A percentile compares a stretch with the other conserved stretches of the same genome.
Evolutionary conservation across 192 early-diverging fungal species (phyloP).

Genomic region (Dimargaris xerosporica): DNA sequence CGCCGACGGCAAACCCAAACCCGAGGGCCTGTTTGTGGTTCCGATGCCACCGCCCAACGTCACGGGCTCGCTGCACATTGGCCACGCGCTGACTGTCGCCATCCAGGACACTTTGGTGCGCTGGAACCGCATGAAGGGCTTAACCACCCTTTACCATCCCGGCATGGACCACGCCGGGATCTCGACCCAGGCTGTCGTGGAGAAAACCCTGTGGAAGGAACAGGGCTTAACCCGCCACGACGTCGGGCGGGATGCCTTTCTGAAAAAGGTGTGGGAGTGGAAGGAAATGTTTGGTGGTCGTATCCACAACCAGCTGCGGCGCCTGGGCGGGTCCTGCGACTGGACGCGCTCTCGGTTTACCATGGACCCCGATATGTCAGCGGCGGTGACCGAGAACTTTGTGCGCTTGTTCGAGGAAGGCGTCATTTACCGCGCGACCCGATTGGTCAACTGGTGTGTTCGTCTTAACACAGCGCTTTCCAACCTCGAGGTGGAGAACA

Average conservation of each 20-base stretch:
- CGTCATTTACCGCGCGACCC: conserved; percentile 88
- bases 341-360: conserved; percentile 89
- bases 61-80: conserved; percentile 89
- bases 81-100: conserved; percentile 83
- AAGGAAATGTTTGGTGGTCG: conserved; percentile 69
- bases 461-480: conserved; percentile 90
- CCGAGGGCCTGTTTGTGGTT: conserved; percentile 77
- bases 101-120: conserved; percentile 89
- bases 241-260: conserved; percentile 78
- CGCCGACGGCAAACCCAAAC: conserved; percentile 48
- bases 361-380: conserved; percentile 65
- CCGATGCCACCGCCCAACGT: conserved; percentile 97
- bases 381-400: conserved; percentile 88
- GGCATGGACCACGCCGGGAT: conserved; percentile 97
- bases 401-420: conserved; percentile 87
- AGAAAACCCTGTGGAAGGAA: conserved; percentile 86
- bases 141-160: conserved; percentile 85
- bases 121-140: conserved; percentile 97
- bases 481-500: conserved; percentile 91
- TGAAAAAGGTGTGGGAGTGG: conserved; percentile 89
- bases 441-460: conserved; percentile 98
- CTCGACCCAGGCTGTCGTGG: conserved; percentile 92
- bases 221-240: conserved; percentile 73
- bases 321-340: conserved; percentile 84
- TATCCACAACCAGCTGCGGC: conserved; percentile 79